Evolutionary conservation across 2,329 filamentous ascomycete genomes (phyloP).

Genomic region (Aspergillus ruber): DNA sequence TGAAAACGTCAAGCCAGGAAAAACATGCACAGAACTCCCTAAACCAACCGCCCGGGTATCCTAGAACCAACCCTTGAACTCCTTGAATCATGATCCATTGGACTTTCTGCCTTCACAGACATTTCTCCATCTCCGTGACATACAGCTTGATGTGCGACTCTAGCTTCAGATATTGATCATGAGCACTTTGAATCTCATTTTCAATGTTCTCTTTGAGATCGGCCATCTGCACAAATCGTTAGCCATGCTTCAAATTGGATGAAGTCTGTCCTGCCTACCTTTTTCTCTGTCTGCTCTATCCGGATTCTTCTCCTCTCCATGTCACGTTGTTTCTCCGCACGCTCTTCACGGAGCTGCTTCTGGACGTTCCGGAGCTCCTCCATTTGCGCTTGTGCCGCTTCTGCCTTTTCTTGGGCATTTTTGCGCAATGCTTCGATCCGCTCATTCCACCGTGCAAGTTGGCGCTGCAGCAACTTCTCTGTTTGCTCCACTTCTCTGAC

Average conservation of each 20-base stretch:
- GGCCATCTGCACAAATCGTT: slow-evolving; percentile 63
- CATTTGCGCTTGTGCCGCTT: slow-evolving; percentile 79
- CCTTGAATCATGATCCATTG: slow-evolving; percentile 20
- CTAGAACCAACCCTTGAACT: slow-evolving; percentile 31
- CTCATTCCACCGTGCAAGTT: slow-evolving; percentile 78
- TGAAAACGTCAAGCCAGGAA: not conserved
- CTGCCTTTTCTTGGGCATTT: slow-evolving; percentile 73
- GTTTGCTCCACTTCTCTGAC: slow-evolving; percentile 87
- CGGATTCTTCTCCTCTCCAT: slow-evolving; percentile 88
- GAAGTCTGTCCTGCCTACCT: slow-evolving; percentile 52
- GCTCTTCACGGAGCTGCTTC: slow-evolving; percentile 73
- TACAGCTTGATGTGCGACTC: slow-evolving; percentile 96
- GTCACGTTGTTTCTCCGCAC: slow-evolving; percentile 78
- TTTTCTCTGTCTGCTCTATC: slow-evolving; percentile 98
- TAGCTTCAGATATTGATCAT: slow-evolving; percentile 96
- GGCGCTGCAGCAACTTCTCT: slow-evolving; percentile 74
- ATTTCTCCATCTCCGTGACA: slow-evolving; percentile 98
- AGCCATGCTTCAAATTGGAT: not conserved
- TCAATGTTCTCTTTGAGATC: slow-evolving; percentile 98
- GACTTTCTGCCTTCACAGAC: slow-evolving; percentile 43
- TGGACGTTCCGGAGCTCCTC: slow-evolving; percentile 78
- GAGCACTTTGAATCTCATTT: slow-evolving; percentile 79
- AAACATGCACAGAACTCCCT: not conserved
- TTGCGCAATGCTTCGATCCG: slow-evolving; percentile 77
- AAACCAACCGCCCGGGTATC: slow-evolving; percentile 32